A percentile compares a stretch with the other conserved stretches of the same genome.
These are phyloP conservation scores for Sporothrix euskadiensis DNA, from an alignment of 2,329 filamentous ascomycete genomes.

Conservation along the genomic window DNA sequence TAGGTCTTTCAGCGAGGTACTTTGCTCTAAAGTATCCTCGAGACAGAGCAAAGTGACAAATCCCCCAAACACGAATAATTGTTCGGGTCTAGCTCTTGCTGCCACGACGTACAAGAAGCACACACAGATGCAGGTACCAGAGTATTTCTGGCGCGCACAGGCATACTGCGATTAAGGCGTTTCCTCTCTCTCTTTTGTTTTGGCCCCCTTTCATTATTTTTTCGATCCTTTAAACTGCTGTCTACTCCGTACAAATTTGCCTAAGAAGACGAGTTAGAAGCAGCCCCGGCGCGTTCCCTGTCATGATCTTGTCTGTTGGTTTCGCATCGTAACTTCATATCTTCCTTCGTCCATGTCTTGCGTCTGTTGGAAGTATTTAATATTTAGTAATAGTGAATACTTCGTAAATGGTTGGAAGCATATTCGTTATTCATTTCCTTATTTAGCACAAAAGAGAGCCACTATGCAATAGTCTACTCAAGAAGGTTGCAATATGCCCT, in stretches of 20 bases:
- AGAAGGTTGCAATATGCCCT: background rate
- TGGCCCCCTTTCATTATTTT: background rate
- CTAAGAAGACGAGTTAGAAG: background rate
- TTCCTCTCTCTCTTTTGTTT: background rate
- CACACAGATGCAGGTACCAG: conserved; percentile 16
- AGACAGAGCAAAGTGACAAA: background rate
- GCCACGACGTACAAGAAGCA: background rate
- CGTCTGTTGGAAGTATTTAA: background rate
- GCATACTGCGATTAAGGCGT: background rate
- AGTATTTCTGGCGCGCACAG: background rate
- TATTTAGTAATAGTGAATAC: background rate
- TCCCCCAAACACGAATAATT: too few relatives aligned
- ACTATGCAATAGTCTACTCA: background rate
- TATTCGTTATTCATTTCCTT: background rate
- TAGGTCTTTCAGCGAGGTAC: background rate
- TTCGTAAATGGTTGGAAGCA: background rate
- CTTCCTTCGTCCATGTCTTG: background rate
- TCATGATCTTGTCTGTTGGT: conserved; percentile 13
- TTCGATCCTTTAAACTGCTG: background rate
- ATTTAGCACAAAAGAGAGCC: background rate
- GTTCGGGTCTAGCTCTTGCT: background rate
- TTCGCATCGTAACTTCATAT: conserved; percentile 2
- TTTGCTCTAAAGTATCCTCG: background rate
- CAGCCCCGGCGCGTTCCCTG: background rate
- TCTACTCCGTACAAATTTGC: background rate